A percentile compares a stretch with the other conserved stretches of the same genome.
Conservation (phyloP, 495 filamentous ascomycete genomes). For the Tuber borchii region DNA sequence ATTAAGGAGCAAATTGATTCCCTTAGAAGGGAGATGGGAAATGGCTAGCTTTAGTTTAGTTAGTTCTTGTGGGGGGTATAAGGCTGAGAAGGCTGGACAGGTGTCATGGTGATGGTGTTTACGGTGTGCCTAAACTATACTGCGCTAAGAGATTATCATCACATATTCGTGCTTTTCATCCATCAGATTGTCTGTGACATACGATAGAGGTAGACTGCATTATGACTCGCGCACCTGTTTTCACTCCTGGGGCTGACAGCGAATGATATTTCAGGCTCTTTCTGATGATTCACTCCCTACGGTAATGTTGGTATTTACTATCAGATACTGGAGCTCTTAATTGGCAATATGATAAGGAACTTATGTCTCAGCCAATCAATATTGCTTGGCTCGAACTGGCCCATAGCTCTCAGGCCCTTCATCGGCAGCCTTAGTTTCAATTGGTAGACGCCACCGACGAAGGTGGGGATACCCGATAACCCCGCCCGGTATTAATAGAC, state of each 20-base stretch:
- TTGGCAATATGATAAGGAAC: neutral
- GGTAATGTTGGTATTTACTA: neutral
- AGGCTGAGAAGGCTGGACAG: neutral
- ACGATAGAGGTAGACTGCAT: neutral
- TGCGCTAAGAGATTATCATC: neutral
- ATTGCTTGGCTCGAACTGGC: neutral
- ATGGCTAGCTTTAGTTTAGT: neutral
- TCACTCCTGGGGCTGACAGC: neutral
- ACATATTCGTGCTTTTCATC: neutral
- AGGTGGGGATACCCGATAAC: neutral
- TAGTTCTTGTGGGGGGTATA: neutral
- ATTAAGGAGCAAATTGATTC: constrained; percentile 54
- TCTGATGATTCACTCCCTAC: neutral
- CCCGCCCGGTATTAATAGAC: neutral
- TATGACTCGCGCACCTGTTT: neutral
- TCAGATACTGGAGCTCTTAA: neutral
- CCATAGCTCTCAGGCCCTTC: neutral
- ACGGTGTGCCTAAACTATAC: neutral
- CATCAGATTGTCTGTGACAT: neutral
- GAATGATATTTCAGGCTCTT: neutral
- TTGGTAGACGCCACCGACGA: neutral
- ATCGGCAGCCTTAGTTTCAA: neutral
- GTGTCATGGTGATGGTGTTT: neutral
- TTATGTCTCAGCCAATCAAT: neutral
- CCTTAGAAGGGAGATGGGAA: constrained; percentile 53